phyloP scores from a whole-genome alignment of 2,329 filamentous ascomycete genomes.

The Apiospora rasikravindrae region DNA sequence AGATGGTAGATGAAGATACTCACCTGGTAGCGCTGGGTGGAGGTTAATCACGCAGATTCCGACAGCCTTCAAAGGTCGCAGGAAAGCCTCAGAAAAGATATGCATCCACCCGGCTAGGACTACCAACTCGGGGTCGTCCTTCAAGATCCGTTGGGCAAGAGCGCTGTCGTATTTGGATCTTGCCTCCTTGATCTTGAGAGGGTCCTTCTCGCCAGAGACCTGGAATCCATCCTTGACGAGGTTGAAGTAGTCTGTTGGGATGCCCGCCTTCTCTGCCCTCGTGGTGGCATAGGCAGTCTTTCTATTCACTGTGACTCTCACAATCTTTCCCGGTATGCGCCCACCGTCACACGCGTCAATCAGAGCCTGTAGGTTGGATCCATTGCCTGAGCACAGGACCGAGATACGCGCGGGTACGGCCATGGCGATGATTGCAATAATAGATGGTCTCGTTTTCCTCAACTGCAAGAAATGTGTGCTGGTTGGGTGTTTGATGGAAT shows the following conservation, averaged over 20 bases:
- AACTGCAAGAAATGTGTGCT: background rate
- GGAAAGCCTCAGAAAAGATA: conserved; percentile 72
- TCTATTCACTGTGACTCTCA: conserved; percentile 54
- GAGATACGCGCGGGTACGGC: conserved; percentile 45
- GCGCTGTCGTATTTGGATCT: conserved; percentile 76
- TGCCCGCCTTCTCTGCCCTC: conserved; percentile 56
- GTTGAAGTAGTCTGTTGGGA: conserved; percentile 83
- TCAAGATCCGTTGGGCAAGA: conserved; percentile 70
- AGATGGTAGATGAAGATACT: conserved; percentile 9
- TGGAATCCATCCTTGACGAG: conserved; percentile 73
- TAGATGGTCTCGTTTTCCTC: background rate
- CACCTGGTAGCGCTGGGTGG: conserved; percentile 68
- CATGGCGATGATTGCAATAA: background rate
- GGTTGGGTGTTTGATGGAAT: background rate
- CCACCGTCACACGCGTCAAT: conserved; percentile 52
- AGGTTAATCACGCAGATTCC: conserved; percentile 79
- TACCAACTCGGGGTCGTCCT: conserved; percentile 72
- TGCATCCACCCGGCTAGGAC: conserved; percentile 91
- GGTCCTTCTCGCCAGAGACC: conserved; percentile 64
- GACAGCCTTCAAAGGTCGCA: conserved; percentile 67
- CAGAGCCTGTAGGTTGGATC: conserved; percentile 77
- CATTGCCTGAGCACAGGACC: conserved; percentile 70
- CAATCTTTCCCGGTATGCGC: conserved; percentile 49
- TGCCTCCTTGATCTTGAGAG: conserved; percentile 57
- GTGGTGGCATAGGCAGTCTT: conserved; percentile 51